phyloP scores from a whole-genome alignment of 169 alveolate species.

The Eimeria maxima region DNA sequence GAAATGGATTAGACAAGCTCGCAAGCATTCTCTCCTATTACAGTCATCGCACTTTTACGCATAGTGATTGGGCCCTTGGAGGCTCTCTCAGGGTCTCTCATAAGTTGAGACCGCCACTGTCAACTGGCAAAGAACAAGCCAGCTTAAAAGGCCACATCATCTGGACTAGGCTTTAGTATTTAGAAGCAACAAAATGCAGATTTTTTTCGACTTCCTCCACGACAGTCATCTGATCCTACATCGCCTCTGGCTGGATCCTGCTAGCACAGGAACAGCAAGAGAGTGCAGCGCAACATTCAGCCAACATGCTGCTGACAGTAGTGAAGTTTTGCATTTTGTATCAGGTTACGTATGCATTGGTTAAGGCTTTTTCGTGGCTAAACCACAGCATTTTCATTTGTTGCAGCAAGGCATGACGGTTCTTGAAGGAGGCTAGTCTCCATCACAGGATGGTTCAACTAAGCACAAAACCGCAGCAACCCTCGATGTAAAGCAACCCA shows the following conservation, averaged over 20 bases:
- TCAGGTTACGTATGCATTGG: neutral
- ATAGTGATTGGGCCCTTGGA: too few relatives aligned
- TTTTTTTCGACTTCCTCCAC: slow-evolving; percentile 14
- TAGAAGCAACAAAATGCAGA: slow-evolving; percentile 20
- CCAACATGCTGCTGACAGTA: neutral
- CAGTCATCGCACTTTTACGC: too few relatives aligned
- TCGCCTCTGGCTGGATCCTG: slow-evolving; percentile 45
- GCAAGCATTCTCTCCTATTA: too few relatives aligned
- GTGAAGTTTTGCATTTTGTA: neutral
- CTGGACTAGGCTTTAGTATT: neutral
- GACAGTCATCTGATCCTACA: neutral
- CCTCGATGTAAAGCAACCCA: neutral
- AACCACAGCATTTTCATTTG: neutral
- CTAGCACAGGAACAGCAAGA: neutral
- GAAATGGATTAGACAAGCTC: neutral
- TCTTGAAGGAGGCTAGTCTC: neutral
- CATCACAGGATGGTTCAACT: neutral
- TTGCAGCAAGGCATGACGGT: neutral
- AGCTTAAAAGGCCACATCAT: neutral
- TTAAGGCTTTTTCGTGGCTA: neutral
- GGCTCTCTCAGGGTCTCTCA: too few relatives aligned
- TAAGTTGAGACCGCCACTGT: neutral
- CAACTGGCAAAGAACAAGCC: neutral
- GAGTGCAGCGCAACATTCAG: neutral
- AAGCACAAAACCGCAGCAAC: neutral